These are phyloP conservation scores for Monosporozyma aquatica DNA, from an alignment of 805 yeast species.

Conservation along the genomic window DNA sequence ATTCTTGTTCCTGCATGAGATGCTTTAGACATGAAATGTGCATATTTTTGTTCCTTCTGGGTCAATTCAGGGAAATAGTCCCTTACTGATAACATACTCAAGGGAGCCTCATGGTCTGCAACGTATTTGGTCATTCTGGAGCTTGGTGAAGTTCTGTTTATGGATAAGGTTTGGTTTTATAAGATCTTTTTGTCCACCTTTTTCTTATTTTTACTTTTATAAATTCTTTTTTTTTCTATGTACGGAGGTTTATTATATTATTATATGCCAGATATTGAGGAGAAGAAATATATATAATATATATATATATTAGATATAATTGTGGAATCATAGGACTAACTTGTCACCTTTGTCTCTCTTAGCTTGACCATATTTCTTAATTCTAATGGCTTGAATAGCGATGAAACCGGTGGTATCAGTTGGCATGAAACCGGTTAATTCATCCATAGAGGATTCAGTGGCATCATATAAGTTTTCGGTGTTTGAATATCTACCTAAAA, in stretches of 20 bases:
- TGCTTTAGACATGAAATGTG: slow-evolving; percentile 77
- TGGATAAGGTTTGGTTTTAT: background rate
- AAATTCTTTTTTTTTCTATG: too few species aligned
- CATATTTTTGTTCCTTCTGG: slow-evolving; percentile 54
- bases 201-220: too few species aligned
- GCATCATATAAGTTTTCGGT: slow-evolving; percentile 97
- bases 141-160: background rate
- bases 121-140: background rate
- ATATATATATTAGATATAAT: too few species aligned
- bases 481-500: slow-evolving; percentile 89
- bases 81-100: slow-evolving; percentile 59
- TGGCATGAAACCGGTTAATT: slow-evolving; percentile 94
- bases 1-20: slow-evolving; percentile 78
- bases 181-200: too few species aligned
- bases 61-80: slow-evolving; percentile 65
- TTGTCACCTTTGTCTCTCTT: slow-evolving; percentile 69
- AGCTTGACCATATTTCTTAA: slow-evolving; percentile 95
- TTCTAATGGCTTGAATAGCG: slow-evolving; percentile 95
- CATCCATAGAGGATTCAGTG: slow-evolving; percentile 98
- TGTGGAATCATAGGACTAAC: slow-evolving; percentile 33
- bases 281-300: too few species aligned
- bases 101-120: slow-evolving; percentile 61
- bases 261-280: too few species aligned
- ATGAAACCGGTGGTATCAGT: slow-evolving; percentile 96
- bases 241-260: too few species aligned